Evolutionary conservation across 2,329 filamentous ascomycete genomes (phyloP).

Genomic region (Cryoendolithus antarcticus): DNA sequence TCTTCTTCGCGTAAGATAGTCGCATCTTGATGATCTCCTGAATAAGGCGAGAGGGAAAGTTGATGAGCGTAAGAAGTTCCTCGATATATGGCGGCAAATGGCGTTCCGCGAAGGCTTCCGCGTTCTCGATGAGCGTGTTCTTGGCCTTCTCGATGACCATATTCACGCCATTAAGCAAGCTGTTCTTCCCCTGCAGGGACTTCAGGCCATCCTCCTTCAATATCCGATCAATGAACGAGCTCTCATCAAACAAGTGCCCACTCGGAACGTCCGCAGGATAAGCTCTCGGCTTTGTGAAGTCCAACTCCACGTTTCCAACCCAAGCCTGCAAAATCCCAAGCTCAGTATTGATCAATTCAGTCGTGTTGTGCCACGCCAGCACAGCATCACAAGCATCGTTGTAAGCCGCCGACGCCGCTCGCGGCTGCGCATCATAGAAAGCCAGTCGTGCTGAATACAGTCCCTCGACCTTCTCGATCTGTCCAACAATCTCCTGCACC

Average conservation of each 20-base stretch:
- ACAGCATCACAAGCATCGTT: constrained; percentile 76
- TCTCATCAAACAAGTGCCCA: constrained; percentile 72
- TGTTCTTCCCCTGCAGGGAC: constrained; percentile 72
- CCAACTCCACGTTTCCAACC: constrained; percentile 92
- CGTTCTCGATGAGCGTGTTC: constrained; percentile 75
- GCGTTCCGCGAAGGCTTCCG: constrained; percentile 69
- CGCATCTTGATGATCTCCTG: constrained; percentile 93
- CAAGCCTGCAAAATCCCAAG: constrained; percentile 83
- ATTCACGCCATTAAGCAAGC: constrained; percentile 74
- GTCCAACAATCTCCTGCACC: constrained; percentile 75
- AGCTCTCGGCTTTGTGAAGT: constrained; percentile 67
- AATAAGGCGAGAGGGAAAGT: constrained; percentile 89
- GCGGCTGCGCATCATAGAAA: constrained; percentile 61
- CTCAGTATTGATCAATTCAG: constrained; percentile 89
- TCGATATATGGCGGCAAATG: constrained; percentile 95
- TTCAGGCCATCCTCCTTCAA: constrained; percentile 93
- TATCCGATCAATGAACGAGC: constrained; percentile 85
- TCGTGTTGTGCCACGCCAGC: constrained; percentile 94
- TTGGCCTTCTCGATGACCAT: constrained; percentile 90
- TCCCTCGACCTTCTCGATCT: constrained; percentile 79
- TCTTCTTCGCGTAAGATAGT: constrained; percentile 81
- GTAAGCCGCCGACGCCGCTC: constrained; percentile 65
- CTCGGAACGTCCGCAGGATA: constrained; percentile 48
- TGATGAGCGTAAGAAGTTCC: constrained; percentile 88
- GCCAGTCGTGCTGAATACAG: constrained; percentile 72